Percentiles rank a stretch among this genome's conserved stretches.
Conservation (phyloP, 768 basidiomycete genomes). For the Tephrocybe sp. region DNA sequence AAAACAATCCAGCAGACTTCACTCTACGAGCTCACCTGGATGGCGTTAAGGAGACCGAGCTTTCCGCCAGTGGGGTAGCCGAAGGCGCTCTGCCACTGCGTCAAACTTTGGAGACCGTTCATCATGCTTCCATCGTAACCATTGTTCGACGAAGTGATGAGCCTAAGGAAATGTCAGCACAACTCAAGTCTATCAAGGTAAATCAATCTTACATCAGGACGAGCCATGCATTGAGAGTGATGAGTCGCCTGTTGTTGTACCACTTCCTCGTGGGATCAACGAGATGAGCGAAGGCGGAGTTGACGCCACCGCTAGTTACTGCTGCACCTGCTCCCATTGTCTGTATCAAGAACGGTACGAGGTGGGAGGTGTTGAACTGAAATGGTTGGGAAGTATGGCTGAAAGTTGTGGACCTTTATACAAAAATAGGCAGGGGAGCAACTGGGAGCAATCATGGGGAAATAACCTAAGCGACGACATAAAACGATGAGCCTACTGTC, state of each 20-base stretch:
- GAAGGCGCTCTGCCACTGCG: slow-evolving; percentile 56
- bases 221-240: slow-evolving; percentile 55
- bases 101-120: slow-evolving; percentile 56
- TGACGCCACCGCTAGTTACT: not conserved
- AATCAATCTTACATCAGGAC: slow-evolving; percentile 43
- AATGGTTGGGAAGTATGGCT: too few species aligned
- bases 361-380: not conserved
- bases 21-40: slow-evolving; percentile 38
- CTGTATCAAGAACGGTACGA: not conserved
- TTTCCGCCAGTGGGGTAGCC: slow-evolving; percentile 43
- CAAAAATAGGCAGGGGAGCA: too few species aligned
- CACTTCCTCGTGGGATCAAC: not conserved
- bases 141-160: slow-evolving; percentile 61
- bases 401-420: too few species aligned
- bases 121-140: slow-evolving; percentile 34
- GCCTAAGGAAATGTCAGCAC: slow-evolving; percentile 24
- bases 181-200: not conserved
- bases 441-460: too few species aligned
- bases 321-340: not conserved
- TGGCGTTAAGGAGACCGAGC: slow-evolving; percentile 42
- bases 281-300: not conserved
- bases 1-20: not conserved
- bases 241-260: slow-evolving; percentile 26
- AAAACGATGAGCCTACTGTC: too few species aligned
- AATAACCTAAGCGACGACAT: too few species aligned